phyloP scores from a whole-genome alignment of 805 yeast species.

The Myxozyma lipomycoides region DNA sequence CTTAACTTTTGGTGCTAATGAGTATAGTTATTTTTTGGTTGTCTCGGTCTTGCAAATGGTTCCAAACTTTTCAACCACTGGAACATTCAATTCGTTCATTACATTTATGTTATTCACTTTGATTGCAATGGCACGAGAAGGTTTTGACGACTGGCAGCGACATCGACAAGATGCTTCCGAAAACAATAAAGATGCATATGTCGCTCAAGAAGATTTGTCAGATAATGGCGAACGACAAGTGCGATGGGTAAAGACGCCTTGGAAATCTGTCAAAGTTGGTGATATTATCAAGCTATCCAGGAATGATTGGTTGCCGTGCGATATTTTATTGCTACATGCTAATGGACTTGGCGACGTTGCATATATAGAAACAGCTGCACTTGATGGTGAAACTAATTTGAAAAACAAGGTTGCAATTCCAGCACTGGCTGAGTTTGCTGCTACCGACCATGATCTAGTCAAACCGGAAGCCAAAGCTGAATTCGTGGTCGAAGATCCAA shows the following conservation, averaged over 20 bases:
- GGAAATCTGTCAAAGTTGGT: constrained; percentile 88
- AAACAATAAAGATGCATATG: constrained; percentile 53
- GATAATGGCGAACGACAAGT: constrained; percentile 8
- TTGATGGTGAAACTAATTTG: constrained; percentile 94
- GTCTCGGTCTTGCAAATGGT: constrained; percentile 93
- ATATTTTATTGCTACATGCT: constrained; percentile 66
- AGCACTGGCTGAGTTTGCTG: constrained; percentile 52
- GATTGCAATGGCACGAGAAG: constrained; percentile 88
- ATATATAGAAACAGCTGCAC: constrained; percentile 91
- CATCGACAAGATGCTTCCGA: constrained; percentile 83
- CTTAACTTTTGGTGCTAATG: neutral
- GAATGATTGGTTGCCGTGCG: constrained; percentile 95
- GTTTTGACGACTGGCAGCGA: constrained; percentile 85
- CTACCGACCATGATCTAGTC: constrained; percentile 49
- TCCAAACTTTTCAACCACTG: constrained; percentile 97
- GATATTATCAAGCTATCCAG: constrained; percentile 67
- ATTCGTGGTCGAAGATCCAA: constrained; percentile 83
- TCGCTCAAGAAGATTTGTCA: constrained; percentile 31
- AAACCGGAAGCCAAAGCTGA: constrained; percentile 44
- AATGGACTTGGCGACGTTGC: constrained; percentile 57
- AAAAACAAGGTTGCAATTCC: constrained; percentile 68
- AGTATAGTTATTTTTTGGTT: constrained; percentile 60
- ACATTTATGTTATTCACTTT: constrained; percentile 83
- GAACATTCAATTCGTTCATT: constrained; percentile 87
- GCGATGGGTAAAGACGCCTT: constrained; percentile 42